Evolutionary conservation across 257 asterid genomes (phyloP), one percentile per base, ranked within the genome.

Genomic region (Solanum bulbocastanum): DNA sequence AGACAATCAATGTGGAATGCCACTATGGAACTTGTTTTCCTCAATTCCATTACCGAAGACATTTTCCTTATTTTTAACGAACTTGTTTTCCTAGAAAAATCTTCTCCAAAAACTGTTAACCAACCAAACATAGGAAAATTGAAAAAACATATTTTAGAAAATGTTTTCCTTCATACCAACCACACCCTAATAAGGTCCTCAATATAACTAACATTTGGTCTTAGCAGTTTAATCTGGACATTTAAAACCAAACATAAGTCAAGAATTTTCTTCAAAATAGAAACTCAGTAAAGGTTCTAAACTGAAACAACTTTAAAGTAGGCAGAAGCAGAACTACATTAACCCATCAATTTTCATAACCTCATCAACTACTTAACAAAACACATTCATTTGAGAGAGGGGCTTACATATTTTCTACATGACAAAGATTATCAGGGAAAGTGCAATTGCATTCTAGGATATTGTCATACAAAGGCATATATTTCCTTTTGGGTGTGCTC

Each of bases 401-500:
- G 42, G 3, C 93, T 88, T 88, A 94, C 98, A 94, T 90, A 20
- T 33, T 76, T 49, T 91, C 86, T 1, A 94, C 91, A 83, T 93
- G 98, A 60, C 98, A 94, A 72, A 72, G 25, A 72, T 72, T 72
- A 72, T 33, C 79, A 33, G 6, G 79, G 1, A 33, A 72, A 69
- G 91, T 86, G 83, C 95, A 94, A 87, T 90, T 91, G 90, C 95
- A 92, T 69, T 84, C 18, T 88, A 94, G 71, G 37, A 90, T 40
- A 83, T 92, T 93, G 71, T 81, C 83, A 90, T 90, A 92, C 62
- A 0, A 8, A 11, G 91, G 92, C 89, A 60, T n/a, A 39, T 42
- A 88, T 2, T 0, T 11, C 39, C 88, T 89, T 65, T 27, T 25
- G 18, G 93, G 71, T 8, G 93, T 90, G 12, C 25, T 69, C 97